Base-by-base conservation (phyloP, 139 green algal genomes). In the Coelastrella sp. region DNA sequence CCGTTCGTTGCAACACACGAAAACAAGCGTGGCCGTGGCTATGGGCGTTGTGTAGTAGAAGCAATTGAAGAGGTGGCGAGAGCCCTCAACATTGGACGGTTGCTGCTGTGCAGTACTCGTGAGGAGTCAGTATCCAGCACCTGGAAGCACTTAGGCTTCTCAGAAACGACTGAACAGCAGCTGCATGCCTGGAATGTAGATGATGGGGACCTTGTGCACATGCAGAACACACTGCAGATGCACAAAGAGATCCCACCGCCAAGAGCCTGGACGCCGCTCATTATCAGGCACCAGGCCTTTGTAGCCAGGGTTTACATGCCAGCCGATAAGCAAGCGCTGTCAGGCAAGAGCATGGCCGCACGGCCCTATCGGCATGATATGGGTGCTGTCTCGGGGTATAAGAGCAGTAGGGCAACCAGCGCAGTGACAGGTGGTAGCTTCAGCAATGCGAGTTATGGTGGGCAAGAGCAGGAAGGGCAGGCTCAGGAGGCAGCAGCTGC, bases 1-100 rank as follows among this genome's bases (percentile, higher is more conserved):
- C 97, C 97, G 0, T 99, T 99, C 84, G 96, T 98, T 22, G 97
- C 97, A 14, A 98, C 97, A 0, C 92, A 96, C 61, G 96, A 98
- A 88, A 90, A 88, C 83, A 95, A 95, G 58, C 95, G 96, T 8
- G 95, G 95, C 8, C 91, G 93, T 27, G 97, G 97, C 56, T 97
- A 97, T 89, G 97, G 97, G 61, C 95, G 96, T 57, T 97, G 95
- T 76, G 87, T 99, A n/a, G 89, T 99, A 61, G 95, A 98, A 93
- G 95, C 95, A 17, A 96, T 98, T 72, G 96, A 98, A 89, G 93
- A 97, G 61, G 91, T 99, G 5, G 93, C 92, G 24, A 90, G 93
- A 14, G 90, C 87, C 4, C 81, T 96, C 35, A 82, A 89, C 35
- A 66, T 97, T 25, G 65, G 49, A 8, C 91, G 92, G 81, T 92